A percentile compares a stretch with the other conserved stretches of the same genome.
Evolutionary conservation across 2,329 filamentous ascomycete genomes (phyloP).

Genomic region (Phialophora expanda): DNA sequence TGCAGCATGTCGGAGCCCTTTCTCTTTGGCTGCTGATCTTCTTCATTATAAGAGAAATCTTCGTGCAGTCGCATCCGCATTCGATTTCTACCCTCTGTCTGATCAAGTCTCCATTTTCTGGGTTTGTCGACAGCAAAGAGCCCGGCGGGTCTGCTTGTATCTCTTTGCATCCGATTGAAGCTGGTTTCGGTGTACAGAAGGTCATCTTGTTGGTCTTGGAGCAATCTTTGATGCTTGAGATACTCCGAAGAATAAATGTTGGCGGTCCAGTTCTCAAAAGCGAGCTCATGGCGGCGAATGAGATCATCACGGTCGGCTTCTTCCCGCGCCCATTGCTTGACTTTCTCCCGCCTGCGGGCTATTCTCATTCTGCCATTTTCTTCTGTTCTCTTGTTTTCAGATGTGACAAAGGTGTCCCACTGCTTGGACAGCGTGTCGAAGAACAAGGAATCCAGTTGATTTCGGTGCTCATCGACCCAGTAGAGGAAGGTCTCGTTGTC

Average conservation of each 20-base stretch:
- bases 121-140: slow-evolving; percentile 71
- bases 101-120: slow-evolving; percentile 87
- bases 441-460: slow-evolving; percentile 80
- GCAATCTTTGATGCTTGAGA: slow-evolving; percentile 82
- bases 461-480: slow-evolving; percentile 84
- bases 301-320: slow-evolving; percentile 71
- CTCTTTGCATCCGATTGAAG: slow-evolving; percentile 78
- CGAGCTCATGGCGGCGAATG: slow-evolving; percentile 80
- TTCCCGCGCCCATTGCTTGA: slow-evolving; percentile 79
- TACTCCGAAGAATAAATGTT: slow-evolving; percentile 94
- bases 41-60: slow-evolving; percentile 60
- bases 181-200: slow-evolving; percentile 75
- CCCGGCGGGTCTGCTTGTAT: slow-evolving; percentile 78
- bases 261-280: slow-evolving; percentile 88
- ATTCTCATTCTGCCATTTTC: slow-evolving; percentile 74
- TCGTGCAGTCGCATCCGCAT: slow-evolving; percentile 89
- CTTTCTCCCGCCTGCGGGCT: slow-evolving; percentile 76
- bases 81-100: slow-evolving; percentile 92
- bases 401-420: slow-evolving; percentile 86
- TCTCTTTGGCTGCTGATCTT: slow-evolving; percentile 76
- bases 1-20: slow-evolving; percentile 62
- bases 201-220: slow-evolving; percentile 94
- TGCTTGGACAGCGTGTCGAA: slow-evolving; percentile 77
- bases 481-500: slow-evolving; percentile 86
- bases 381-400: slow-evolving; percentile 79